These are phyloP conservation scores for Grigorovia yakushimaensis DNA, from an alignment of 805 yeast species.

Conservation along the genomic window DNA sequence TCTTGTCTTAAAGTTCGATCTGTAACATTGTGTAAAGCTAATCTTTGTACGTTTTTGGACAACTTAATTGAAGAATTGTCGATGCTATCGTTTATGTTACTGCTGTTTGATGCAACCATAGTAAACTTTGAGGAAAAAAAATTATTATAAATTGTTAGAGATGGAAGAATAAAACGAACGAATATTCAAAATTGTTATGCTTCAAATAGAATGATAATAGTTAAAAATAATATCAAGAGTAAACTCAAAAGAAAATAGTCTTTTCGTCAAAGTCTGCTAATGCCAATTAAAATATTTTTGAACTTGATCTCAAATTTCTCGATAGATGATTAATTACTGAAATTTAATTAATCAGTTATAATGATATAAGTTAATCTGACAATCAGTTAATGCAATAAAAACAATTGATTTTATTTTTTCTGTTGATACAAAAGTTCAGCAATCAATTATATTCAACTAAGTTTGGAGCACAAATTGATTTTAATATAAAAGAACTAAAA, in stretches of 20 bases:
- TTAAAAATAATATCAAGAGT: too few relatives aligned
- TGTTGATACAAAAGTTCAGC: too few relatives aligned
- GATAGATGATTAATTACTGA: background rate
- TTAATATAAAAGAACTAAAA: background rate
- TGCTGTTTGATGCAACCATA: background rate
- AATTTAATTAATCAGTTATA: background rate
- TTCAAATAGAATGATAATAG: too few relatives aligned
- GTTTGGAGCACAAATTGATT: background rate
- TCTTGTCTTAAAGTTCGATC: conserved; percentile 24
- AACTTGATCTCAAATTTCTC: too few relatives aligned
- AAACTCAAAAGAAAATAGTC: too few relatives aligned
- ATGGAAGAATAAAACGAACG: too few relatives aligned
- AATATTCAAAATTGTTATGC: too few relatives aligned
- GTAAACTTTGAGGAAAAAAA: background rate
- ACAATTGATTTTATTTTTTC: background rate
- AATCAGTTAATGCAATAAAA: background rate
- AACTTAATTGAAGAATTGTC: conserved; percentile 9
- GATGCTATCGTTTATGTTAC: background rate
- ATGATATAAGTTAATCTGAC: background rate
- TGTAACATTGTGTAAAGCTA: conserved; percentile 30
- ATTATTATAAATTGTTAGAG: background rate
- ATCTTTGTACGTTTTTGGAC: conserved; percentile 20
- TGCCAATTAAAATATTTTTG: too few relatives aligned
- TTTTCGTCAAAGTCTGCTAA: too few relatives aligned
- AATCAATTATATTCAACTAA: too few relatives aligned